These are phyloP conservation scores for Actinidia polygama DNA, from an alignment of 179 eudicot genomes.

Conservation along the genomic window DNA sequence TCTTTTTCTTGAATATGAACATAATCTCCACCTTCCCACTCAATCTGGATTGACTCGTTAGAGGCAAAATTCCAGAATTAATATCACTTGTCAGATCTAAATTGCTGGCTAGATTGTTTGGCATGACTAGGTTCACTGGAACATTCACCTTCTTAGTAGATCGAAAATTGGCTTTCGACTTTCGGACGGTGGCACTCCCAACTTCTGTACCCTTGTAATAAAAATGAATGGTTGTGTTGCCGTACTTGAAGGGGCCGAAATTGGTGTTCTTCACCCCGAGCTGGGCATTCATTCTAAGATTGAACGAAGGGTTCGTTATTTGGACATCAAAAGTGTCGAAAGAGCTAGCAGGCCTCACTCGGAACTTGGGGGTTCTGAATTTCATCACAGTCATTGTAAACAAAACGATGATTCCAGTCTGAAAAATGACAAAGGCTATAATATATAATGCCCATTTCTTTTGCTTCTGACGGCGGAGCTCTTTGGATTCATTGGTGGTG, in stretches of 20 bases:
- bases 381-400: background rate
- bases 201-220: background rate
- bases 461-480: background rate
- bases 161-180: background rate
- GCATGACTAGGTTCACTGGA: slow-evolving; percentile 7
- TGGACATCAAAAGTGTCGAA: background rate
- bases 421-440: background rate
- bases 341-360: slow-evolving; percentile 21
- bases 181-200: slow-evolving; percentile 15
- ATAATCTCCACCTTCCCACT: slow-evolving; percentile 31
- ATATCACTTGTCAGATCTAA: slow-evolving; percentile 15
- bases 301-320: background rate
- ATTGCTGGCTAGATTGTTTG: background rate
- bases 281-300: background rate
- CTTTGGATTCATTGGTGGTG: slow-evolving; percentile 10
- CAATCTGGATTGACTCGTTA: slow-evolving; percentile 25
- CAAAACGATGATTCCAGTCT: slow-evolving; percentile 6
- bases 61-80: slow-evolving; percentile 11
- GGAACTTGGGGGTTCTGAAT: background rate
- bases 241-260: slow-evolving; percentile 27
- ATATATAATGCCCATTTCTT: background rate
- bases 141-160: slow-evolving; percentile 27
- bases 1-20: slow-evolving; percentile 28
- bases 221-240: slow-evolving; percentile 15
- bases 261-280: slow-evolving; percentile 34